Percentiles rank a stretch among this genome's conserved stretches.
Conservation (phyloP, 2,329 filamentous ascomycete species). For the Pezizomycotina sp. region DNA sequence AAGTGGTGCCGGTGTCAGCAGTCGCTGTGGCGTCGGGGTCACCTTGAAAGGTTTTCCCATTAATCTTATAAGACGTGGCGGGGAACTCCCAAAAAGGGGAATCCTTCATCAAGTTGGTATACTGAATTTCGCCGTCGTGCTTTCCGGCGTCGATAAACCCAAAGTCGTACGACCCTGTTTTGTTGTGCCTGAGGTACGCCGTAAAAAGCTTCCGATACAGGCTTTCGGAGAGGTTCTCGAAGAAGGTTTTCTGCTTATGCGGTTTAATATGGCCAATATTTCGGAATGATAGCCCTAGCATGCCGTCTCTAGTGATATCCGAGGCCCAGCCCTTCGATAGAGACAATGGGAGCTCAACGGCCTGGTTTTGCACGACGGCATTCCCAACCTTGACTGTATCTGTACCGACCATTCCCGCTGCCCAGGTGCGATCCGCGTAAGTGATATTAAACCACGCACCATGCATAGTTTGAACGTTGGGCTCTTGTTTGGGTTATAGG, state of each 20-base stretch:
- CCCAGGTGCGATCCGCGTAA: slow-evolving; percentile 41
- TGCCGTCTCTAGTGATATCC: slow-evolving; percentile 38
- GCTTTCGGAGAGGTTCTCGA: slow-evolving; percentile 48
- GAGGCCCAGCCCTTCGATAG: slow-evolving; percentile 35
- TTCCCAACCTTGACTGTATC: slow-evolving; percentile 47
- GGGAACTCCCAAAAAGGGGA: slow-evolving; percentile 55
- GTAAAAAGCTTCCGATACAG: slow-evolving; percentile 54
- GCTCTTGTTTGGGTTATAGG: slow-evolving; percentile 38
- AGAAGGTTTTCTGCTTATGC: slow-evolving; percentile 51
- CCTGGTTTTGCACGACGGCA: slow-evolving; percentile 43
- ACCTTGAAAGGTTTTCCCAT: slow-evolving; percentile 29
- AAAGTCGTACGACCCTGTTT: slow-evolving; percentile 54
- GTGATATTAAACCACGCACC: slow-evolving; percentile 28
- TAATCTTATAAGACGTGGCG: slow-evolving; percentile 41
- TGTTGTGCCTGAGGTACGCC: slow-evolving; percentile 45
- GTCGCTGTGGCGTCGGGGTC: slow-evolving; percentile 34
- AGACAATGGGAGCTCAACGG: slow-evolving; percentile 46
- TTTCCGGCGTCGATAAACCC: slow-evolving; percentile 49
- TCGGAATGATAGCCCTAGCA: slow-evolving; percentile 48
- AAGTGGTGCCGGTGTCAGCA: slow-evolving; percentile 45
- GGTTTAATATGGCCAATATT: slow-evolving; percentile 39
- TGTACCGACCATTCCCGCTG: slow-evolving; percentile 46
- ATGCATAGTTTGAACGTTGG: slow-evolving; percentile 27
- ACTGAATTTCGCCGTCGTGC: slow-evolving; percentile 46
- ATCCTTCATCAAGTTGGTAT: slow-evolving; percentile 43